Percentiles rank a stretch among this genome's conserved stretches.
Conservation (phyloP, 179 eudicot species). For the Sideroxylon spinosum region DNA sequence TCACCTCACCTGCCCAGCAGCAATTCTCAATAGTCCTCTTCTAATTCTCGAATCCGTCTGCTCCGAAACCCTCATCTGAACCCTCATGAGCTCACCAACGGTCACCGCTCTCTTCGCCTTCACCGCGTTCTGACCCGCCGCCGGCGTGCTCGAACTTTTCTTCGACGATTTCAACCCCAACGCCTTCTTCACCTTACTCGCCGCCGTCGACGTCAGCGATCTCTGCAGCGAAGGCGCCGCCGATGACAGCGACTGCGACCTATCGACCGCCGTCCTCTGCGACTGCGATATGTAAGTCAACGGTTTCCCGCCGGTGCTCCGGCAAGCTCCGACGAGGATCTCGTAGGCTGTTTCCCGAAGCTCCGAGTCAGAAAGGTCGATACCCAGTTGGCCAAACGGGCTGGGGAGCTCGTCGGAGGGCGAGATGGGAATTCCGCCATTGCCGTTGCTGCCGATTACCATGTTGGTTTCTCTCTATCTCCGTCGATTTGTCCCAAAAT, state of each 20-base stretch:
- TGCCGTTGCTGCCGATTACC: background rate
- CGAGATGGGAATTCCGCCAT: slow-evolving; percentile 25
- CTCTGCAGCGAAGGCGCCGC: slow-evolving; percentile 45
- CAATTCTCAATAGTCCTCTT: slow-evolving; percentile 64
- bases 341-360: slow-evolving; percentile 92
- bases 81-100: slow-evolving; percentile 75
- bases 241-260: slow-evolving; percentile 25
- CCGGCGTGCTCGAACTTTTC: slow-evolving; percentile 12
- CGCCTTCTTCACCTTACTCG: slow-evolving; percentile 78
- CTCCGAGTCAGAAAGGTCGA: slow-evolving; percentile 47
- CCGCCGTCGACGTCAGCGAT: slow-evolving; percentile 52
- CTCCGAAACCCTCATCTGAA: slow-evolving; percentile 84
- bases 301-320: slow-evolving; percentile 61
- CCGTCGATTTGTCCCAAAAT: background rate
- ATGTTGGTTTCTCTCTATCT: background rate
- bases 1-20: slow-evolving; percentile 94
- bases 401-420: slow-evolving; percentile 19
- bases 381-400: slow-evolving; percentile 51
- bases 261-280: slow-evolving; percentile 24
- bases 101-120: slow-evolving; percentile 28
- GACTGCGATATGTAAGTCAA: slow-evolving; percentile 61
- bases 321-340: slow-evolving; percentile 68
- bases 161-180: slow-evolving; percentile 55
- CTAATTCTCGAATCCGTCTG: slow-evolving; percentile 80
- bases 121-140: slow-evolving; percentile 13